phyloP scores from a whole-genome alignment of 192 early-diverging fungal species.

The Podila minutissima region DNA sequence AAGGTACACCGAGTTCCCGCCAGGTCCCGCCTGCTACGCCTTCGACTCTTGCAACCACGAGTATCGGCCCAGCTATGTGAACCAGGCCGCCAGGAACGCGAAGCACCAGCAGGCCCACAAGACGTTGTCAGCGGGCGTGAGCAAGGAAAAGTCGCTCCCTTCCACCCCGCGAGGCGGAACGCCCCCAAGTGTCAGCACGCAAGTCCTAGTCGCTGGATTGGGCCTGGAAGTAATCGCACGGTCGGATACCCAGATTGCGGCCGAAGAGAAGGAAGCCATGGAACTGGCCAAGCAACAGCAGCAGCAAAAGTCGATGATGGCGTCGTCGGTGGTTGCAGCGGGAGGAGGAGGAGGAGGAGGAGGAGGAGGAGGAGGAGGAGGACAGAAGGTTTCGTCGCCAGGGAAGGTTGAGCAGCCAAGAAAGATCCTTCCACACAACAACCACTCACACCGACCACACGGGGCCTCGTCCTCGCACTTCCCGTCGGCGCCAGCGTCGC shows the following conservation, averaged over 20 bases:
- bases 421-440: neutral
- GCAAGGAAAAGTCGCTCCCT: neutral
- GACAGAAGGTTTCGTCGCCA: neutral
- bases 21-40: conserved; percentile 26
- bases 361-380: too few relatives aligned
- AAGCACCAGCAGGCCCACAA: conserved; percentile 2
- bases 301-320: conserved; percentile 2
- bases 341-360: too few relatives aligned
- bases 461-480: neutral
- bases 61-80: conserved; percentile 31
- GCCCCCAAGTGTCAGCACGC: neutral
- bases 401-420: neutral
- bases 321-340: neutral
- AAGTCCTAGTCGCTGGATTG: conserved; percentile 6
- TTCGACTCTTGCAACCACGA: conserved; percentile 28
- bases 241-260: conserved; percentile 2
- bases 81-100: conserved; percentile 26
- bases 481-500: neutral
- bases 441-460: neutral
- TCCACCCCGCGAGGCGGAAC: neutral
- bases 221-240: neutral
- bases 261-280: neutral
- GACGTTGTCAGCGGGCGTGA: neutral
- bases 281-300: neutral
- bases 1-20: conserved; percentile 9